Evolutionary conservation across 1,284 basidiomycete genomes (phyloP).

Genomic region (Trichosporon sp.): DNA sequence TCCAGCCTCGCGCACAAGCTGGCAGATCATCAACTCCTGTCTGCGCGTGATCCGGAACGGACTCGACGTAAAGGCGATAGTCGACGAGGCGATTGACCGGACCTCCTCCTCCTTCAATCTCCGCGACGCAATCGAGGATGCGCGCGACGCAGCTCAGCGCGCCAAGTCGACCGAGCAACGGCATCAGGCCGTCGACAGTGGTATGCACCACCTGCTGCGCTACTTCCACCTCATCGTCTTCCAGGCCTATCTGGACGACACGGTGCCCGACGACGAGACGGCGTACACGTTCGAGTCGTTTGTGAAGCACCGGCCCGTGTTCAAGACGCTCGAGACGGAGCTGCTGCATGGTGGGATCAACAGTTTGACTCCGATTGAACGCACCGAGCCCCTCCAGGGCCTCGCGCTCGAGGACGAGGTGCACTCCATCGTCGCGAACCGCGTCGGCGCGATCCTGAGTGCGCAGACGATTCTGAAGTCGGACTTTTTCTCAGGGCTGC

Average conservation of each 20-base stretch:
- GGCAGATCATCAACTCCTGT: slow-evolving; percentile 72
- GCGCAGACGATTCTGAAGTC: slow-evolving; percentile 79
- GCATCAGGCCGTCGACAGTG: slow-evolving; percentile 69
- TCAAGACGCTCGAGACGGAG: slow-evolving; percentile 94
- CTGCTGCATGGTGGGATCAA: slow-evolving; percentile 76
- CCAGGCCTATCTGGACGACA: slow-evolving; percentile 89
- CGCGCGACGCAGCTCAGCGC: slow-evolving; percentile 67
- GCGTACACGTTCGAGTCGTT: slow-evolving; percentile 79
- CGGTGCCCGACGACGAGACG: slow-evolving; percentile 73
- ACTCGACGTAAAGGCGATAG: slow-evolving; percentile 76
- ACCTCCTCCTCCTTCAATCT: slow-evolving; percentile 81
- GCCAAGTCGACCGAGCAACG: slow-evolving; percentile 72
- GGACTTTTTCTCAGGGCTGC: slow-evolving; percentile 92
- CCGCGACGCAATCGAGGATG: slow-evolving; percentile 85
- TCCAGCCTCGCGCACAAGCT: slow-evolving; percentile 46
- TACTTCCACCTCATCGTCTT: slow-evolving; percentile 94
- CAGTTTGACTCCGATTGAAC: slow-evolving; percentile 81
- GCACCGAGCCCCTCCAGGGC: slow-evolving; percentile 70
- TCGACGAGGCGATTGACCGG: slow-evolving; percentile 89
- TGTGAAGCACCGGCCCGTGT: slow-evolving; percentile 76
- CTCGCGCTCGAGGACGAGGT: slow-evolving; percentile 85
- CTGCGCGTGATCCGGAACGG: slow-evolving; percentile 92
- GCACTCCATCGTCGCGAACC: slow-evolving; percentile 76
- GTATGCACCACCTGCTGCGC: slow-evolving; percentile 75
- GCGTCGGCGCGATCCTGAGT: slow-evolving; percentile 83